phyloP scores from a whole-genome alignment of 2,329 filamentous ascomycete genomes.

The Emydomyces testavorans region DNA sequence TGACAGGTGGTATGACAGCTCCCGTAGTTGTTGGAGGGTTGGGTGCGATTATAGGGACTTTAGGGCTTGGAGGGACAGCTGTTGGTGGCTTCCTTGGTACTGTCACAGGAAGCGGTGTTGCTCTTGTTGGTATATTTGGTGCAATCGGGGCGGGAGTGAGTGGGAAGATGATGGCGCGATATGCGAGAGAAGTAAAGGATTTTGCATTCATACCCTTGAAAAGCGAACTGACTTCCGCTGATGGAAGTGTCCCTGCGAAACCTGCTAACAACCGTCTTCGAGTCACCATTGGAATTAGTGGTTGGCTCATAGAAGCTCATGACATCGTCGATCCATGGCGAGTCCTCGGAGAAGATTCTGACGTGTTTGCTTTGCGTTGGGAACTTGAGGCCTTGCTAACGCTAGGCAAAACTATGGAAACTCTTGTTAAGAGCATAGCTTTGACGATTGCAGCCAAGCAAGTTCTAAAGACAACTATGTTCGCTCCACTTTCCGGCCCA shows the following conservation, averaged over 20 bases:
- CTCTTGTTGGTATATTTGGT: slow-evolving; percentile 78
- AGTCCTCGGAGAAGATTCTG: slow-evolving; percentile 58
- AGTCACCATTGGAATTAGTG: slow-evolving; percentile 70
- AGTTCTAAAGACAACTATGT: slow-evolving; percentile 60
- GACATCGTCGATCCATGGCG: slow-evolving; percentile 70
- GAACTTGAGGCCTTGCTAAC: slow-evolving; percentile 67
- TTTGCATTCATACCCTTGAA: slow-evolving; percentile 69
- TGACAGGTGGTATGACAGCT: slow-evolving; percentile 67
- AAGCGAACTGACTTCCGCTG: slow-evolving; percentile 38
- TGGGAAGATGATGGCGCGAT: slow-evolving; percentile 77
- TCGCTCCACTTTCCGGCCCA: slow-evolving; percentile 52
- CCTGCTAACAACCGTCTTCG: slow-evolving; percentile 56
- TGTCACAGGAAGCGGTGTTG: slow-evolving; percentile 64
- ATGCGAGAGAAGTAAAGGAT: slow-evolving; percentile 73
- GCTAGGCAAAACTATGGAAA: slow-evolving; percentile 65
- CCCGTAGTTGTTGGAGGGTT: slow-evolving; percentile 68
- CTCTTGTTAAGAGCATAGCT: slow-evolving; percentile 66
- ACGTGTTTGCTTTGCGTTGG: slow-evolving; percentile 75
- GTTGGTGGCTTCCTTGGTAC: slow-evolving; percentile 69
- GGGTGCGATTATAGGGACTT: slow-evolving; percentile 64
- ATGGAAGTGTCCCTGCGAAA: slow-evolving; percentile 32
- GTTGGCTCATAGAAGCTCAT: slow-evolving; percentile 63
- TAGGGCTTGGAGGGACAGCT: slow-evolving; percentile 61
- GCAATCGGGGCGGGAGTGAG: slow-evolving; percentile 80
- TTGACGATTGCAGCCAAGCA: slow-evolving; percentile 64